Percentiles rank a stretch among this genome's conserved stretches.
phyloP scores from a whole-genome alignment of 2,329 filamentous ascomycete species.

The Colletotrichum scovillei region DNA sequence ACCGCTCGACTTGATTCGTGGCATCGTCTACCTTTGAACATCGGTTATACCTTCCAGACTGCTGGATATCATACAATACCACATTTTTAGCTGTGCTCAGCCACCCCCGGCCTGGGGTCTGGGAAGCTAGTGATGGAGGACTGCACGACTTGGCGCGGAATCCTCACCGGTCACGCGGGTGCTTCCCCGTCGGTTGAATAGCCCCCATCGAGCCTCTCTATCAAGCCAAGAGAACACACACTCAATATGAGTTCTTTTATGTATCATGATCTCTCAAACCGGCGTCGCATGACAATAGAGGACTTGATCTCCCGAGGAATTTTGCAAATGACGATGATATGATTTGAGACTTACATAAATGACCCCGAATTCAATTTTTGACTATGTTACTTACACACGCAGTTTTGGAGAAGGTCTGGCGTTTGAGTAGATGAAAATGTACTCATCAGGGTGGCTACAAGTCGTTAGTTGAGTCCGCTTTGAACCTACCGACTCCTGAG shows the following conservation, averaged over 20 bases:
- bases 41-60: conserved; percentile 26
- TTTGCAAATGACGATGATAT: no score
- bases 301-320: no score
- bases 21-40: background rate
- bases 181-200: conserved; percentile 9
- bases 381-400: no score
- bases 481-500: no score
- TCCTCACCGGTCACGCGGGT: conserved; percentile 1
- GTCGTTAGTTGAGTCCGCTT: no score
- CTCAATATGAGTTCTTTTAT: background rate
- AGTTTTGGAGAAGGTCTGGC: no score
- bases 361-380: no score
- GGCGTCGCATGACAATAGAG: no score
- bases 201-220: background rate
- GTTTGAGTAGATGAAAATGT: no score
- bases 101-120: conserved; percentile 24
- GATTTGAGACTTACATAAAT: no score
- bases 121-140: background rate
- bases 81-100: conserved; percentile 27
- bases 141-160: conserved; percentile 22
- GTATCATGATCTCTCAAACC: no score
- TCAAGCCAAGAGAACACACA: background rate
- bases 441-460: no score
- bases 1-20: background rate
- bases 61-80: background rate